Conservation (phyloP, 768 basidiomycete genomes). For the Trametes gibbosa region DNA sequence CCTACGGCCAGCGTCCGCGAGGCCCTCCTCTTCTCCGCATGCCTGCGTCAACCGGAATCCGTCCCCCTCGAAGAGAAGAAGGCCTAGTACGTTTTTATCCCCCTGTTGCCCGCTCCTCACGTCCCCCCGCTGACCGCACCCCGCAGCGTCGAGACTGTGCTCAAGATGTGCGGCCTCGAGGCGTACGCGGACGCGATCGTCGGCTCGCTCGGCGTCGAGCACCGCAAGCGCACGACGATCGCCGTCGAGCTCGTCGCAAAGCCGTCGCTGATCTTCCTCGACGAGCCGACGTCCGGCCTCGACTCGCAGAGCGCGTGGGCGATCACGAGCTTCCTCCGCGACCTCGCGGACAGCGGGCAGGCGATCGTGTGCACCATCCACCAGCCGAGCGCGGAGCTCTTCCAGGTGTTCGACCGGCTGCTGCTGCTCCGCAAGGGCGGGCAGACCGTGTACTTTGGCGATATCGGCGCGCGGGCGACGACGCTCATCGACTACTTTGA, state of each 20-base stretch:
- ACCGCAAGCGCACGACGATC: constrained; percentile 81
- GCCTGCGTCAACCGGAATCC: constrained; percentile 67
- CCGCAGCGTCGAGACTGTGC: constrained; percentile 49
- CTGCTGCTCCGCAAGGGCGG: constrained; percentile 79
- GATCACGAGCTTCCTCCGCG: constrained; percentile 70
- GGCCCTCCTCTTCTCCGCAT: constrained; percentile 77
- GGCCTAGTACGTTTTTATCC: constrained; percentile 55
- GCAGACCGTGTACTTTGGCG: constrained; percentile 63
- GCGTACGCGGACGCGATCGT: constrained; percentile 67
- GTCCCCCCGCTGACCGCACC: neutral
- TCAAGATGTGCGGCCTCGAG: constrained; percentile 64
- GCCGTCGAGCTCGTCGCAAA: constrained; percentile 87
- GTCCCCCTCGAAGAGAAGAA: constrained; percentile 71
- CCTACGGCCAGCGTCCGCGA: constrained; percentile 76
- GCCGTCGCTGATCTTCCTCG: constrained; percentile 79
- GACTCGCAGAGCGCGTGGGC: constrained; percentile 89
- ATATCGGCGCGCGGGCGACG: constrained; percentile 59
- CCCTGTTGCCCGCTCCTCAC: neutral
- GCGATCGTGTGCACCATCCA: constrained; percentile 85
- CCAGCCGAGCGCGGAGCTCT: constrained; percentile 81
- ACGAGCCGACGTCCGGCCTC: constrained; percentile 85
- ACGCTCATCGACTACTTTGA: constrained; percentile 79
- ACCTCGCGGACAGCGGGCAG: constrained; percentile 78
- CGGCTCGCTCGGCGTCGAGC: constrained; percentile 64
- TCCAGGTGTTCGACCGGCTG: constrained; percentile 79